These are phyloP conservation scores for Malus domestica DNA, from an alignment of 306 rosid genomes.

Conservation along the genomic window ASM211411v1 NC_041795.1:3387001-3387500, in stretches of 20 bases:
- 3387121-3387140: too few relatives aligned
- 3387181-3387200: neutral
- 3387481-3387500: too few relatives aligned
- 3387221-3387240: neutral
- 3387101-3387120: too few relatives aligned
- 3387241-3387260: slow-evolving; percentile 1
- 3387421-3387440: too few relatives aligned
- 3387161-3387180: slow-evolving; percentile 63
- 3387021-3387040: too few relatives aligned
- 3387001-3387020: too few relatives aligned
- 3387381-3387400: neutral
- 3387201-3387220: neutral
- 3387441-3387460: too few relatives aligned
- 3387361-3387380: neutral
- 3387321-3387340: neutral
- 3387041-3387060: too few relatives aligned
- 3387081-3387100: too few relatives aligned
- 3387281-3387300: neutral
- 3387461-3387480: too few relatives aligned
- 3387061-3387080: too few relatives aligned
- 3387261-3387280: neutral
- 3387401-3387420: too few relatives aligned
- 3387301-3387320: neutral
- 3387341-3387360: neutral
- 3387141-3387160: slow-evolving; percentile 70